These are phyloP conservation scores for Penicillium maclennaniae DNA, from an alignment of 495 filamentous ascomycete genomes.

Conservation along the genomic window DNA sequence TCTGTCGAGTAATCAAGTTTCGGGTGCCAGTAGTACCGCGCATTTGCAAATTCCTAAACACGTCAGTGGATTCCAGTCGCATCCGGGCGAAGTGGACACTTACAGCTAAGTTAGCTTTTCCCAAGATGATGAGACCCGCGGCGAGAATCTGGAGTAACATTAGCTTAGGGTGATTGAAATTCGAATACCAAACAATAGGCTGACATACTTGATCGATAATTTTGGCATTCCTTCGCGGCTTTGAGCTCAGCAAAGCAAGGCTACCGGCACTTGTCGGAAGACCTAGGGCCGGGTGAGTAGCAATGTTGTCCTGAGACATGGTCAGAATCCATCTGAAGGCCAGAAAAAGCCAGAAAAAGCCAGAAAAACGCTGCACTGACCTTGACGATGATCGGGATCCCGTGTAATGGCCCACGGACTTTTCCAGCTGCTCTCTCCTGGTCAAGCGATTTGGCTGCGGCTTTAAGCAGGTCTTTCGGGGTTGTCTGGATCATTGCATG, in stretches of 20 bases:
- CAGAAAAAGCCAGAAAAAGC: too few species aligned
- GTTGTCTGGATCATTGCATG: conserved; percentile 37
- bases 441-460: conserved; percentile 24
- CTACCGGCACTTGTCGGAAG: conserved; percentile 49
- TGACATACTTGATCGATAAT: conserved; percentile 20
- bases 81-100: not conserved
- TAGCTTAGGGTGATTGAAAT: not conserved
- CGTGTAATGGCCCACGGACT: conserved; percentile 24
- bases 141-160: conserved; percentile 25
- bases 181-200: not conserved
- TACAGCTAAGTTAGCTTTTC: conserved; percentile 41
- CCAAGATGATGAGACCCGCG: conserved; percentile 46
- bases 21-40: conserved; percentile 2
- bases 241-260: conserved; percentile 25
- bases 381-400: conserved; percentile 27
- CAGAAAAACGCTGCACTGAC: conserved; percentile 14
- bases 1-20: not conserved
- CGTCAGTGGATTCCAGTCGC: not conserved
- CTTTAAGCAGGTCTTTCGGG: conserved; percentile 26
- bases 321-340: not conserved
- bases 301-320: conserved; percentile 28
- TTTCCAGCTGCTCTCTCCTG: conserved; percentile 20
- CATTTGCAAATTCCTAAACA: conserved; percentile 12
- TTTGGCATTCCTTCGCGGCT: conserved; percentile 24
- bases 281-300: conserved; percentile 32